phyloP scores from a whole-genome alignment of 2,329 filamentous ascomycete genomes.

The Aspergillus sp. region DNA sequence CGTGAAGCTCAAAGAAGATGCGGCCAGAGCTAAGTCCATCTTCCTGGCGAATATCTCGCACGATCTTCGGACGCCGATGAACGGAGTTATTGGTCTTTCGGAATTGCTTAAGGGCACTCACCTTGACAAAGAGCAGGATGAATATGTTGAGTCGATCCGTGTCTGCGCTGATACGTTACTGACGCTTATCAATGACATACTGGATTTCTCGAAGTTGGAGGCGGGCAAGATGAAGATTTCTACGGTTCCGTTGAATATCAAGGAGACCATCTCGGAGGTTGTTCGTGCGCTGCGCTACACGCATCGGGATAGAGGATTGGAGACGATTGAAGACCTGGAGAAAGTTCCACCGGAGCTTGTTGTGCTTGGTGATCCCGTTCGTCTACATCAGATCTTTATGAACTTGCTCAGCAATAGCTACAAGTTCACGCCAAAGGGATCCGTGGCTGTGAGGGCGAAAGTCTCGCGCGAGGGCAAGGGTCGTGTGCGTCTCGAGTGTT shows the following conservation, averaged over 20 bases:
- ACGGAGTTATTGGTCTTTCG: slow-evolving; percentile 78
- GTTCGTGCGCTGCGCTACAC: slow-evolving; percentile 58
- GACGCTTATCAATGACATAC: slow-evolving; percentile 84
- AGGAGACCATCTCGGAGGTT: slow-evolving; percentile 59
- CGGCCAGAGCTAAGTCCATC: slow-evolving; percentile 71
- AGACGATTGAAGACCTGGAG: slow-evolving; percentile 60
- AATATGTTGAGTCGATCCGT: slow-evolving; percentile 57
- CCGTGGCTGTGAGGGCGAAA: slow-evolving; percentile 72
- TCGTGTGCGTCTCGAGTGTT: slow-evolving; percentile 70
- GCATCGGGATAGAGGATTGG: slow-evolving; percentile 53
- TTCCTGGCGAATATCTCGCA: slow-evolving; percentile 93
- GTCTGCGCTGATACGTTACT: slow-evolving; percentile 68
- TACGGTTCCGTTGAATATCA: slow-evolving; percentile 72
- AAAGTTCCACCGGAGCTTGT: slow-evolving; percentile 51
- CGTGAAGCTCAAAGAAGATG: slow-evolving; percentile 61
- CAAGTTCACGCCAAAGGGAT: slow-evolving; percentile 85
- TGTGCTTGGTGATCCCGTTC: slow-evolving; percentile 78
- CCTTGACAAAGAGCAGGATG: slow-evolving; percentile 53
- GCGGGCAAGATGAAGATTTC: slow-evolving; percentile 84
- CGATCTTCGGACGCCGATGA: slow-evolving; percentile 87
- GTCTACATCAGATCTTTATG: slow-evolving; percentile 68
- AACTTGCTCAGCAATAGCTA: slow-evolving; percentile 90
- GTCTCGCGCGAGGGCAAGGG: slow-evolving; percentile 65
- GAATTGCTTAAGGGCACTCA: slow-evolving; percentile 55
- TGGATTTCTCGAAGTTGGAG: slow-evolving; percentile 82